Evolutionary conservation across 371 early-diverging fungal species (phyloP).

Genomic region (Mortierella sp.): DNA sequence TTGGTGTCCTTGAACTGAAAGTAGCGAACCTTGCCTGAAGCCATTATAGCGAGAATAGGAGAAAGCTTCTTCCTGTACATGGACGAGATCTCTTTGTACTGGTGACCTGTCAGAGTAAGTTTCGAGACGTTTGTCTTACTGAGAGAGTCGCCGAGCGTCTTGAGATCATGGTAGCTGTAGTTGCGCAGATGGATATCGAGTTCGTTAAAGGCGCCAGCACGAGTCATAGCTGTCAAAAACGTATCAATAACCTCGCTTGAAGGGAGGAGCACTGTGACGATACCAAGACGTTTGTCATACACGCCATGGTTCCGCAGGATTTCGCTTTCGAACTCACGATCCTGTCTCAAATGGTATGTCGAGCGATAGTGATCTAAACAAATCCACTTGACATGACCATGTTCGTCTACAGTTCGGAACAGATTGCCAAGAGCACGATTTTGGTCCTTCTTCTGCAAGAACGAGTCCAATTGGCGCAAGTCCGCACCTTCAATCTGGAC

Average conservation of each 20-base stretch:
- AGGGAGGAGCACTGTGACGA: slow-evolving; percentile 30
- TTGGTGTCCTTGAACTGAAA: slow-evolving; percentile 44
- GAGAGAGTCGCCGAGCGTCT: slow-evolving; percentile 26
- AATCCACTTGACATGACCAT: slow-evolving; percentile 55
- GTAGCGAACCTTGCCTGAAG: slow-evolving; percentile 33
- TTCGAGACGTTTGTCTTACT: slow-evolving; percentile 38
- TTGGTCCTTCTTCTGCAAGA: slow-evolving; percentile 38
- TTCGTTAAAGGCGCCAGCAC: slow-evolving; percentile 41
- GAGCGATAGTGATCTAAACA: slow-evolving; percentile 48
- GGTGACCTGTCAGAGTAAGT: slow-evolving; percentile 32
- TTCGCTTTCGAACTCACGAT: slow-evolving; percentile 40
- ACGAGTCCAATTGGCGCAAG: slow-evolving; percentile 35
- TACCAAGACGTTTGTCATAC: slow-evolving; percentile 40
- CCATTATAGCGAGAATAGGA: slow-evolving; percentile 39
- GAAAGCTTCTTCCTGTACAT: slow-evolving; percentile 38
- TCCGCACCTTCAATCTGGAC: slow-evolving; percentile 50
- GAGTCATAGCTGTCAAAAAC: slow-evolving; percentile 40
- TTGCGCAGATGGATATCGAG: slow-evolving; percentile 37
- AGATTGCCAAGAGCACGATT: slow-evolving; percentile 43
- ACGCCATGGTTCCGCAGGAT: slow-evolving; percentile 22
- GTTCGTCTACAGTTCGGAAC: slow-evolving; percentile 37
- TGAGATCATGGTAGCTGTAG: slow-evolving; percentile 34
- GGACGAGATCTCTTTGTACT: slow-evolving; percentile 30
- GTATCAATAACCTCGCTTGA: slow-evolving; percentile 22
- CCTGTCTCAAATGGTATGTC: slow-evolving; percentile 40